Base-by-base conservation (phyloP, 495 filamentous ascomycete species). In the Penicillium psychrofluorescens region DNA sequence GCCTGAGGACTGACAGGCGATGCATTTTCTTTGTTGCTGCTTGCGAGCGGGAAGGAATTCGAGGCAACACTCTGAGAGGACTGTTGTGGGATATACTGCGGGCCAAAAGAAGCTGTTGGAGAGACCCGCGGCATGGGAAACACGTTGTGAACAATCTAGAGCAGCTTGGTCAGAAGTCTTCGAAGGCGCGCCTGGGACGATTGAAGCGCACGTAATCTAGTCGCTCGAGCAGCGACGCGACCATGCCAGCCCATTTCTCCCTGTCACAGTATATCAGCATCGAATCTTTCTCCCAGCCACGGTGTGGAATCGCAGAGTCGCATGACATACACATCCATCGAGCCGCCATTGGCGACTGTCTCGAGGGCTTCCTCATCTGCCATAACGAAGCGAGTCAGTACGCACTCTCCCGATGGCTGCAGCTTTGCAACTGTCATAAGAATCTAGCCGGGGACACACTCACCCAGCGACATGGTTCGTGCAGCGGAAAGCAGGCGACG, bases 241-340 rank as follows among this genome's bases (percentile, higher is more conserved):
- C 69, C 39, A 79, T 67, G 36, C 49, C 59, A 27, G 71, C 65
- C 78, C 78, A 82, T 67, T 72, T 70, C 30, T 68, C 64, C 51
- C 78, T 82, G 38, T 6, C 51, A 45, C 32, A 22, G 40, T 44
- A 46, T 42, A 60, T 72, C 48, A 68, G 56, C 46, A 27, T 48
- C 43, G 45, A 22, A 41, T 45, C 39, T 29, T 46, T 41, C 45
- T 34, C 28, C 32, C 32, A 10, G 32, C n/a, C 9, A 34, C 10
- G 32, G 32, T 4, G 40, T 4, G 40, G 28, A 14, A 38, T 37
- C 33, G 8, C 33, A 13, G n/a, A 34, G 22, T 9, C 43, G 32
- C 3, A 37, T 50, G 32, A 59, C 71, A 63, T 76, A 90, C 87
- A 77, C 72, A 49, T 87, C 79, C 62, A 91, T 79, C 16, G 71